These are phyloP conservation scores for Salix dunnii DNA, from an alignment of 345 rosid genomes.

Conservation along the genomic window DNA sequence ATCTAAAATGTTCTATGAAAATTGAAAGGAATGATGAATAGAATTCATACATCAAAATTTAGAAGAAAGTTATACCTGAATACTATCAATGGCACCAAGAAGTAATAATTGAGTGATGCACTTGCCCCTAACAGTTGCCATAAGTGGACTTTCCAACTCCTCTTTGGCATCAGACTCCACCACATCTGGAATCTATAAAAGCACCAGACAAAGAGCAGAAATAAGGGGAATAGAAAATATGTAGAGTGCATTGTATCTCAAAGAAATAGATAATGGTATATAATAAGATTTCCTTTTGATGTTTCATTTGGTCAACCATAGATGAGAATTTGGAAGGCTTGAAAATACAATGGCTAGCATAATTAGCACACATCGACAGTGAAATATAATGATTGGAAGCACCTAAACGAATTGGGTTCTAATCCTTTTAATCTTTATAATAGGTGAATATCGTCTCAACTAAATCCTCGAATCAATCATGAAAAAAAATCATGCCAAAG, in stretches of 20 bases:
- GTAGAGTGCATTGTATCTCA: neutral
- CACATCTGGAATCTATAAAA: slow-evolving; percentile 50
- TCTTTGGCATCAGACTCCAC: slow-evolving; percentile 54
- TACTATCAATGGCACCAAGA: slow-evolving; percentile 76
- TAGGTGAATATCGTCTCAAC: neutral
- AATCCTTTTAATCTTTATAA: neutral
- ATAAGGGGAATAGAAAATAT: neutral
- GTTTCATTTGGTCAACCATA: neutral
- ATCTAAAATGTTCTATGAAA: neutral
- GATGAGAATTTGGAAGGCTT: neutral
- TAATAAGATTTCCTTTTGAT: neutral
- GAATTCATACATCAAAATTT: neutral
- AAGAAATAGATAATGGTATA: neutral
- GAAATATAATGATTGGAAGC: neutral
- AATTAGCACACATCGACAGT: neutral
- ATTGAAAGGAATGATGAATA: neutral
- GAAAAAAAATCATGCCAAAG: neutral
- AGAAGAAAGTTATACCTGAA: slow-evolving; percentile 55
- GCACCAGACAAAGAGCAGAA: slow-evolving; percentile 15
- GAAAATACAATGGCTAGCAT: neutral
- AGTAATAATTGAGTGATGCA: slow-evolving; percentile 84
- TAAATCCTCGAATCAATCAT: neutral
- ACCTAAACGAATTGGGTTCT: neutral
- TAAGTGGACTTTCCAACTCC: slow-evolving; percentile 72
- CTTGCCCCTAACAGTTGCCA: slow-evolving; percentile 76